Evolutionary conservation across 225 moss, liverwort and hornwort genomes (phyloP).

Genomic region (Asterella californica): DNA sequence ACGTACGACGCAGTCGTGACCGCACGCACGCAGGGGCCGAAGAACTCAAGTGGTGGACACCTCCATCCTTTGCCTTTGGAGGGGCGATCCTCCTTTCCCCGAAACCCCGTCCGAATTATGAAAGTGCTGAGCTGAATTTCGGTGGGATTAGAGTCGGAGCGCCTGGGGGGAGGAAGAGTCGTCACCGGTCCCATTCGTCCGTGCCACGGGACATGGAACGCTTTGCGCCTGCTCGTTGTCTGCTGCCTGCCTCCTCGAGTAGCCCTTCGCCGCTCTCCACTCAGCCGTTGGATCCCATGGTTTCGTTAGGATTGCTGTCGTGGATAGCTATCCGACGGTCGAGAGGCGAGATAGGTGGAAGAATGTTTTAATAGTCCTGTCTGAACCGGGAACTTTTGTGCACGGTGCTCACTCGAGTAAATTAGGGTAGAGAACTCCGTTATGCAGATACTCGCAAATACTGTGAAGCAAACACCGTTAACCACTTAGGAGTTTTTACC

Average conservation of each 20-base stretch:
- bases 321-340: constrained; percentile 24
- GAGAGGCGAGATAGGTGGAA: not conserved
- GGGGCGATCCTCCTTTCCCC: constrained; percentile 7
- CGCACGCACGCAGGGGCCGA: not conserved
- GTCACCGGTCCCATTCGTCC: constrained; percentile 20
- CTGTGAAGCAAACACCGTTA: no score
- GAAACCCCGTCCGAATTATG: not conserved
- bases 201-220: constrained; percentile 12
- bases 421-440: no score
- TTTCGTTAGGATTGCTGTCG: not conserved
- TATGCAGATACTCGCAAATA: no score
- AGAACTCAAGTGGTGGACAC: constrained; percentile 4
- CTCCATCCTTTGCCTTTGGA: not conserved
- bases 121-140: not conserved
- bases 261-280: not conserved
- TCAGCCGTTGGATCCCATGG: not conserved
- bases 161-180: not conserved
- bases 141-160: constrained; percentile 8
- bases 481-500: no score
- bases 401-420: no score
- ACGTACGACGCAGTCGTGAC: not conserved
- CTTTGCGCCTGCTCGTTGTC: constrained; percentile 12
- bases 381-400: not conserved
- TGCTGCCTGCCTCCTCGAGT: not conserved
- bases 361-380: not conserved